Base-by-base conservation (phyloP, 495 filamentous ascomycete species). In the Tuber umbilicatum region DNA sequence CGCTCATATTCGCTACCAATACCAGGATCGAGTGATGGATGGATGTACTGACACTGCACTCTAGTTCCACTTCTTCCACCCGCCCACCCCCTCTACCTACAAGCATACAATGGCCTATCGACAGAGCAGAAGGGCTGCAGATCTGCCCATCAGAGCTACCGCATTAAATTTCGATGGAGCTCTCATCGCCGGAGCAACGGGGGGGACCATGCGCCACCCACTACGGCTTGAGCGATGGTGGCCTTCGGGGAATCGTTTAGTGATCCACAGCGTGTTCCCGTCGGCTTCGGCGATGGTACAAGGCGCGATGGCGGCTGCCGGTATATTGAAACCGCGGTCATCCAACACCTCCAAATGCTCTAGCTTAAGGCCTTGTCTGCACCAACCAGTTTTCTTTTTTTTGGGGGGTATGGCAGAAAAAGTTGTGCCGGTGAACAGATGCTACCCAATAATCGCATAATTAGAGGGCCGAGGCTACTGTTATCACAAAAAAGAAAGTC, bases 291-390 rank as follows among this genome's bases (percentile, higher is more conserved):
- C 50, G n/a, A 60, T 60, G 50, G n/a, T 41, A 16, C 39, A 75
- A 75, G 42, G 37, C 64, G 42, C 64, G 73, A 64, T 16, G 42
- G 64, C 42, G 70, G 69, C 68, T 69, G 17, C 23, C 23, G 39
- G 45, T 41, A 16, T 38, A 42, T 31, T 74, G 27, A 47, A 72
- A 72, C n/a, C 64, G 41, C 12, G 5, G 43, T 55, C 50, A 60
- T 31, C 10, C n/a, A n/a, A 16, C n/a, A 3, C 31, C n/a, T 27
- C 50, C 2, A 27, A 0, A 27, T 55, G 5, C 50, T 60, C n/a
- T 31, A n/a, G n/a, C n/a, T 16, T 5, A 10, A 64, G 5, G 27
- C 55, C 55, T 6, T 64, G 55, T 64, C 27, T 31, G 55, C 27
- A 64, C n/a, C 50, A 60, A 60, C 50, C 50, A 19, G 55, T 35